Percentiles rank a stretch among this genome's conserved stretches.
These are phyloP conservation scores for Chalciporus sphaerocephalus DNA, from an alignment of 768 basidiomycete genomes.

Conservation along the genomic window DNA sequence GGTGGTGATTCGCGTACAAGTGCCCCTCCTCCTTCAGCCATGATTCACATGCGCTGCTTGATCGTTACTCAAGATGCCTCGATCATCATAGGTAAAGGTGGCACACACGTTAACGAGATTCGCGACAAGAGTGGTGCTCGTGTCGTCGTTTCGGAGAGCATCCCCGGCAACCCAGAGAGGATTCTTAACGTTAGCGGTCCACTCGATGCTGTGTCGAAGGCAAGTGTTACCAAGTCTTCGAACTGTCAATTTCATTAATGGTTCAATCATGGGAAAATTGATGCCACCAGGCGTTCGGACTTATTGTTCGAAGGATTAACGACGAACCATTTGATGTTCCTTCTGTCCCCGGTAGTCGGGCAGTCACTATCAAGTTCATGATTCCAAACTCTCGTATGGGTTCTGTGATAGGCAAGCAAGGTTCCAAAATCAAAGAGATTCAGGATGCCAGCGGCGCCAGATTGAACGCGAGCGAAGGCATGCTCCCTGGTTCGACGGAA, in stretches of 20 bases:
- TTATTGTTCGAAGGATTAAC: constrained; percentile 97
- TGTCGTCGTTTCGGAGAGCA: constrained; percentile 97
- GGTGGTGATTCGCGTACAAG: constrained; percentile 39
- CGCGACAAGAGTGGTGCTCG: constrained; percentile 95
- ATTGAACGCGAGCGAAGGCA: constrained; percentile 94
- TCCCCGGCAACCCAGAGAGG: constrained; percentile 98
- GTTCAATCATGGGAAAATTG: too few relatives aligned
- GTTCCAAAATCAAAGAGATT: constrained; percentile 98
- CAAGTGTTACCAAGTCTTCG: constrained; percentile 31
- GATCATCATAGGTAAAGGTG: constrained; percentile 96
- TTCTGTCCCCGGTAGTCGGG: constrained; percentile 94
- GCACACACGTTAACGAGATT: constrained; percentile 97
- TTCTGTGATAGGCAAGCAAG: constrained; percentile 96
- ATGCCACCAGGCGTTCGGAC: constrained; percentile 80
- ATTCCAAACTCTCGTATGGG: constrained; percentile 99
- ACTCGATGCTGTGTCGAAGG: constrained; percentile 98
- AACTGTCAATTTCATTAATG: not conserved
- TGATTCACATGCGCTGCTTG: constrained; percentile 95
- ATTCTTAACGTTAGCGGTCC: constrained; percentile 96
- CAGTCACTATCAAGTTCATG: constrained; percentile 99
- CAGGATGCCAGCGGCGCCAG: constrained; percentile 97
- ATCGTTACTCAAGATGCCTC: constrained; percentile 99
- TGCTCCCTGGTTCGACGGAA: constrained; percentile 99
- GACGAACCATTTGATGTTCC: constrained; percentile 98
- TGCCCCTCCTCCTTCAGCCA: constrained; percentile 55